These are phyloP conservation scores for Sclerotinia spermophila DNA, from an alignment of 2,329 filamentous ascomycete genomes.

Conservation along the genomic window DNA sequence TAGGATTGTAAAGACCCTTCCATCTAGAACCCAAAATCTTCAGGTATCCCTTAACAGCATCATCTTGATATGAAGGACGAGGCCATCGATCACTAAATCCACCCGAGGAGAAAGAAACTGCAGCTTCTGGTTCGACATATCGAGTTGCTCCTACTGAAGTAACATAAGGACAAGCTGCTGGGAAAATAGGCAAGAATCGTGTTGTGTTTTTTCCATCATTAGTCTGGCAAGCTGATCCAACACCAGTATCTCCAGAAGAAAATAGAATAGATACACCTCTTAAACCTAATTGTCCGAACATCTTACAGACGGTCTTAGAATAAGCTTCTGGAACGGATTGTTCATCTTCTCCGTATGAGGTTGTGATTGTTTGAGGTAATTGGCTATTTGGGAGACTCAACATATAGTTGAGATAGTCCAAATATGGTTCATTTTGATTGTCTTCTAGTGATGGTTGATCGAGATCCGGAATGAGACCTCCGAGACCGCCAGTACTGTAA, in stretches of 20 bases:
- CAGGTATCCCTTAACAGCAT: conserved; percentile 45
- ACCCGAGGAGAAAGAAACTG: conserved; percentile 40
- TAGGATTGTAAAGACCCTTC: conserved; percentile 44
- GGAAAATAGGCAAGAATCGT: conserved; percentile 59
- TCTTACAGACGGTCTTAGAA: conserved; percentile 56
- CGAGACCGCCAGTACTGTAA: conserved; percentile 54
- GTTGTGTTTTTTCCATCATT: conserved; percentile 57
- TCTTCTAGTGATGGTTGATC: conserved; percentile 43
- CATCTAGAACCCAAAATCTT: conserved; percentile 43
- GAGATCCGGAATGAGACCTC: conserved; percentile 42
- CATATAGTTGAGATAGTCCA: conserved; percentile 57
- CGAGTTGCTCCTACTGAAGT: conserved; percentile 61
- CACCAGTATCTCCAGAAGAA: conserved; percentile 55
- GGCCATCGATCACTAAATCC: conserved; percentile 52
- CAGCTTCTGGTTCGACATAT: conserved; percentile 45
- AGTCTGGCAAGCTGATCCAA: conserved; percentile 50
- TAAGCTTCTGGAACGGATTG: conserved; percentile 60
- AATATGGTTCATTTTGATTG: conserved; percentile 64
- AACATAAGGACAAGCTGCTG: conserved; percentile 63
- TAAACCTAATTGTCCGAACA: conserved; percentile 60
- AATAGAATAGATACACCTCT: conserved; percentile 62
- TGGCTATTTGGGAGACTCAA: conserved; percentile 45
- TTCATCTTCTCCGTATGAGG: conserved; percentile 66
- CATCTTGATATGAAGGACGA: conserved; percentile 46
- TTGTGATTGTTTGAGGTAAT: conserved; percentile 60